These are phyloP conservation scores for Hyphopichia fennica DNA, from an alignment of 1,139 yeast species.

Conservation along the genomic window DNA sequence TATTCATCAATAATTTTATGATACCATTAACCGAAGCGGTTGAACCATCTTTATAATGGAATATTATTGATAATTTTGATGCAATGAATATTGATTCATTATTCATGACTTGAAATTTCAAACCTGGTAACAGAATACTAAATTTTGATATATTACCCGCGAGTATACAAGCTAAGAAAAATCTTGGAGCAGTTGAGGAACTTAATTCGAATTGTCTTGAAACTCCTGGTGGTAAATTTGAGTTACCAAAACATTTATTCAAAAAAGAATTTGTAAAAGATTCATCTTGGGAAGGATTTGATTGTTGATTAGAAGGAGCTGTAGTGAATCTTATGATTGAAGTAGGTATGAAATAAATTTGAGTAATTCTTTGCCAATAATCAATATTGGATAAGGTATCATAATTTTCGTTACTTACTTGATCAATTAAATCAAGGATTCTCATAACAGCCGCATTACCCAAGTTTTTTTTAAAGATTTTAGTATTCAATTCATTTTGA, in stretches of 20 bases:
- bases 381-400: constrained; percentile 30
- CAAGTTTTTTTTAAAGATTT: constrained; percentile 38
- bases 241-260: not conserved
- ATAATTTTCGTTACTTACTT: constrained; percentile 31
- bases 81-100: constrained; percentile 66
- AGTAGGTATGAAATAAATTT: constrained; percentile 34
- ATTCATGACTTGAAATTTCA: constrained; percentile 65
- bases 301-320: constrained; percentile 10
- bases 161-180: constrained; percentile 53
- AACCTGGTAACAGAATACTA: constrained; percentile 60
- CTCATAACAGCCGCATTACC: constrained; percentile 49
- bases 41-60: constrained; percentile 68
- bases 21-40: constrained; percentile 61
- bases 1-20: constrained; percentile 58
- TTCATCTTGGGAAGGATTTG: not conserved
- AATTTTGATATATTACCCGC: constrained; percentile 55
- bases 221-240: not conserved
- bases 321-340: constrained; percentile 30
- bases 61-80: constrained; percentile 54
- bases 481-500: constrained; percentile 36
- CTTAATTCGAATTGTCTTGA: constrained; percentile 60
- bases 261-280: not conserved
- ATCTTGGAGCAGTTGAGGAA: constrained; percentile 64
- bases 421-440: constrained; percentile 38
- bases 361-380: constrained; percentile 42